Percentiles rank a stretch among this genome's conserved stretches.
These are phyloP conservation scores for Cryphonectria japonica DNA, from an alignment of 2,329 filamentous ascomycete genomes.

Conservation along the genomic window DNA sequence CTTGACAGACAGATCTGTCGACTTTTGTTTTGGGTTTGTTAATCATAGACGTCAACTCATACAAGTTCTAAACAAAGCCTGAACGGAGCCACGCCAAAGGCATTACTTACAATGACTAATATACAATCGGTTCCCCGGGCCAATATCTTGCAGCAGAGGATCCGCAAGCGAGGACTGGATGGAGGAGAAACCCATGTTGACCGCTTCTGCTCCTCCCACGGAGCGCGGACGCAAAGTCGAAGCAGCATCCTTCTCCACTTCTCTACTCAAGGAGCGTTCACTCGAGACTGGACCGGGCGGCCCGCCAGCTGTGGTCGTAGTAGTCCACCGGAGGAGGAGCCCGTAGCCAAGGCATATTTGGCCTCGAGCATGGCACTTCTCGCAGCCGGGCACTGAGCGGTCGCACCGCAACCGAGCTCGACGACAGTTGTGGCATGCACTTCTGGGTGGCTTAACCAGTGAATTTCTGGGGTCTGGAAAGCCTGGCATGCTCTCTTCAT, in stretches of 20 bases:
- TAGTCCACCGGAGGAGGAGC: conserved; percentile 63
- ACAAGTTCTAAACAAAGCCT: too few relatives aligned
- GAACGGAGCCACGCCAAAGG: not conserved
- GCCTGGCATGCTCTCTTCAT: conserved; percentile 18
- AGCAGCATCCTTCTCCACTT: not conserved
- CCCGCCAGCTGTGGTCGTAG: conserved; percentile 53
- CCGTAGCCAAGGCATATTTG: conserved; percentile 66
- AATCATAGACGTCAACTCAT: not conserved
- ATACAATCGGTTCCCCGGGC: conserved; percentile 50
- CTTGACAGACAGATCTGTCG: conserved; percentile 54
- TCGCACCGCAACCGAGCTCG: conserved; percentile 65
- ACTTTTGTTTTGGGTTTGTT: conserved; percentile 38
- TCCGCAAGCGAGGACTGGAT: conserved; percentile 42
- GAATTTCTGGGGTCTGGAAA: conserved; percentile 6
- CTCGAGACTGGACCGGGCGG: conserved; percentile 41
- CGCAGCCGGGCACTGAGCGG: conserved; percentile 60
- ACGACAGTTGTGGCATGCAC: conserved; percentile 65
- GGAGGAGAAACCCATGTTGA: not conserved
- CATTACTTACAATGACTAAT: conserved; percentile 53
- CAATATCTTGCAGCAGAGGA: conserved; percentile 59
- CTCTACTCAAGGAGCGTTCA: not conserved
- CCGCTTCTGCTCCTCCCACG: not conserved
- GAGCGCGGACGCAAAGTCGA: not conserved
- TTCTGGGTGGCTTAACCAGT: conserved; percentile 35
- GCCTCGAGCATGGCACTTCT: conserved; percentile 60